Evolutionary conservation across 2,329 filamentous ascomycete species (phyloP).

Genomic region (Neoscytalidium dimidiatum): DNA sequence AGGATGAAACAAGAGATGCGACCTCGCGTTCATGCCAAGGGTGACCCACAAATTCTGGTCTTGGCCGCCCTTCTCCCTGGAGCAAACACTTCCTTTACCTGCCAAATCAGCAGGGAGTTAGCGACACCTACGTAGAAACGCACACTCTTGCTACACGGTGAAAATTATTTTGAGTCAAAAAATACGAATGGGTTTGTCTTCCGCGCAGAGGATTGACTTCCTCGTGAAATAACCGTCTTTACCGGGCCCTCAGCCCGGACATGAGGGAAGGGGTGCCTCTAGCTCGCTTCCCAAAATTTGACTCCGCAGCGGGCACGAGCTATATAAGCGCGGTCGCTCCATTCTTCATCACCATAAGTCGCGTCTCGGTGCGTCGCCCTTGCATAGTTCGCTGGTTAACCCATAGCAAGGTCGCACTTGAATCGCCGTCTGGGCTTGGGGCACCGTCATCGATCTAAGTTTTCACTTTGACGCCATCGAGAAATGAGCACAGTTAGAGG

Average conservation of each 20-base stretch:
- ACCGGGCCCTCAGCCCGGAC: background rate
- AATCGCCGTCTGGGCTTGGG: background rate
- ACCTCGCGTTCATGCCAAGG: background rate
- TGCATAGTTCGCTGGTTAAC: background rate
- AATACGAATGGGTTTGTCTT: no score
- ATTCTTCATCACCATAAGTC: background rate
- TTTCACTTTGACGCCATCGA: background rate
- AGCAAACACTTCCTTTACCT: no score
- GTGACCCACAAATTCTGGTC: background rate
- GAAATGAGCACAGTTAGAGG: no score
- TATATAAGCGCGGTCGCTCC: background rate
- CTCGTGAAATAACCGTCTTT: background rate
- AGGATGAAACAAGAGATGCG: background rate
- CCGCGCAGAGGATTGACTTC: background rate
- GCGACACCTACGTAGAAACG: background rate
- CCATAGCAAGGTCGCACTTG: background rate
- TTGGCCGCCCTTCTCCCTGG: no score
- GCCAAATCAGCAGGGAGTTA: no score
- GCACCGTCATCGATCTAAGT: background rate
- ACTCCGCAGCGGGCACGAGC: background rate
- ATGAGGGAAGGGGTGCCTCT: background rate
- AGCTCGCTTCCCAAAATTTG: background rate
- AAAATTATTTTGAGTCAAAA: no score
- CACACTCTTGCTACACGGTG: no score
- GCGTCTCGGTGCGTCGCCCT: no score